Evolutionary conservation across 2,329 filamentous ascomycete genomes (phyloP).

Genomic region (Curvularia sp.): DNA sequence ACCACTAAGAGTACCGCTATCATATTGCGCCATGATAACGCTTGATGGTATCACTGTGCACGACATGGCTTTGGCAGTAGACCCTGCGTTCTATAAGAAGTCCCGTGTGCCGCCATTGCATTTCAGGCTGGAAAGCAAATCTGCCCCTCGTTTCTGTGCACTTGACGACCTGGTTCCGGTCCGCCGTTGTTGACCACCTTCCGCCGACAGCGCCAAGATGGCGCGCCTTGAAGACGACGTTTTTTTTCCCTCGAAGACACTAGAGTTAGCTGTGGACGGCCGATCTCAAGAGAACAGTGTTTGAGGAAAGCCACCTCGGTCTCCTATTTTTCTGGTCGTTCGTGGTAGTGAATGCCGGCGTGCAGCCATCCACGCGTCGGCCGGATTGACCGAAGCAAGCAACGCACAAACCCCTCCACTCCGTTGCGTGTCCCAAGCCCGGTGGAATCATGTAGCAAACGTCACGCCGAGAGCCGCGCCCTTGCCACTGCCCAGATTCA

Average conservation of each 20-base stretch:
- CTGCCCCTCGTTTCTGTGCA: background rate
- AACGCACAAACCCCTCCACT: background rate
- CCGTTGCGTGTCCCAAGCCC: slow-evolving; percentile 2
- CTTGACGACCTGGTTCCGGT: slow-evolving; percentile 12
- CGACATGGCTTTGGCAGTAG: slow-evolving; percentile 3
- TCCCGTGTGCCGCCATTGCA: background rate
- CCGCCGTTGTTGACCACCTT: slow-evolving; percentile 14
- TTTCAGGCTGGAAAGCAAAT: slow-evolving; percentile 1
- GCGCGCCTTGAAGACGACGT: slow-evolving; percentile 2
- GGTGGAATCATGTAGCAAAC: slow-evolving; percentile 6
- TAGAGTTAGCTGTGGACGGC: slow-evolving; percentile 1
- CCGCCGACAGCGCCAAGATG: slow-evolving; percentile 20
- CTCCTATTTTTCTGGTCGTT: background rate
- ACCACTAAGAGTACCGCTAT: slow-evolving; percentile 45
- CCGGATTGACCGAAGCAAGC: slow-evolving; percentile 8
- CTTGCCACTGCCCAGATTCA: background rate
- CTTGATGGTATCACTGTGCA: slow-evolving; percentile 41
- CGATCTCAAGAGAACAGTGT: background rate
- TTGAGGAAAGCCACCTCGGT: background rate
- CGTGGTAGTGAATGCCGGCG: background rate
- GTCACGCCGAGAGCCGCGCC: background rate
- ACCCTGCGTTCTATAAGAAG: slow-evolving; percentile 28
- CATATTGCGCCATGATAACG: slow-evolving; percentile 49
- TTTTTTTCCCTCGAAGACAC: background rate
- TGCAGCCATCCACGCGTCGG: slow-evolving; percentile 8